Conservation (phyloP, 2,329 filamentous ascomycete genomes). For the Didymosphaeria variabile region DNA sequence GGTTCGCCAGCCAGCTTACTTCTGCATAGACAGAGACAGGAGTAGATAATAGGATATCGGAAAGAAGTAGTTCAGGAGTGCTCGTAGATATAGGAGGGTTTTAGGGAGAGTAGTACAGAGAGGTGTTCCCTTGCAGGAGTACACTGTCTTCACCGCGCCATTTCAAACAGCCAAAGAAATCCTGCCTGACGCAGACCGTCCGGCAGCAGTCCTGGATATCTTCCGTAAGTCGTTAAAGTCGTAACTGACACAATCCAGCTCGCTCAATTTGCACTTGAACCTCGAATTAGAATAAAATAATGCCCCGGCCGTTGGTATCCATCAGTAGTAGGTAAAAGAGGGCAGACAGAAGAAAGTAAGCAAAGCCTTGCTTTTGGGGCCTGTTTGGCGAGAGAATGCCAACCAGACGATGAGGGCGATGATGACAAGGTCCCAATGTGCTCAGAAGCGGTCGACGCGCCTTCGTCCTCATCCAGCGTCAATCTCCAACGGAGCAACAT, state of each 20-base stretch:
- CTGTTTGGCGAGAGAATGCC: conserved; percentile 16
- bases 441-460: conserved; percentile 18
- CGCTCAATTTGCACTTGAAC: conserved; percentile 49
- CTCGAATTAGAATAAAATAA: conserved; percentile 42
- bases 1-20: neutral
- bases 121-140: conserved; percentile 12
- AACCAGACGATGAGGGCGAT: conserved; percentile 14
- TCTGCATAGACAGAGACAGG: neutral
- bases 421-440: conserved; percentile 11
- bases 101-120: conserved; percentile 22
- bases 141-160: conserved; percentile 14
- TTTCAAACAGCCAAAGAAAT: conserved; percentile 34
- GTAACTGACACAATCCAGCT: conserved; percentile 43
- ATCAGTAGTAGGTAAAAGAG: conserved; percentile 31
- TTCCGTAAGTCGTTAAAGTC: conserved; percentile 55
- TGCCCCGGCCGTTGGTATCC: conserved; percentile 45
- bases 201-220: conserved; percentile 47
- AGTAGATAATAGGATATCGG: neutral
- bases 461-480: conserved; percentile 12
- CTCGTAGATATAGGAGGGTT: conserved; percentile 12
- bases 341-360: conserved; percentile 40
- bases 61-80: conserved; percentile 6
- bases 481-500: conserved; percentile 13
- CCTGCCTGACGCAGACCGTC: conserved; percentile 34
- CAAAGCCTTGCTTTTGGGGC: conserved; percentile 44